These are phyloP conservation scores for Ampelomyces quisqualis DNA, from an alignment of 2,329 filamentous ascomycete genomes.

Conservation along the genomic window DNA sequence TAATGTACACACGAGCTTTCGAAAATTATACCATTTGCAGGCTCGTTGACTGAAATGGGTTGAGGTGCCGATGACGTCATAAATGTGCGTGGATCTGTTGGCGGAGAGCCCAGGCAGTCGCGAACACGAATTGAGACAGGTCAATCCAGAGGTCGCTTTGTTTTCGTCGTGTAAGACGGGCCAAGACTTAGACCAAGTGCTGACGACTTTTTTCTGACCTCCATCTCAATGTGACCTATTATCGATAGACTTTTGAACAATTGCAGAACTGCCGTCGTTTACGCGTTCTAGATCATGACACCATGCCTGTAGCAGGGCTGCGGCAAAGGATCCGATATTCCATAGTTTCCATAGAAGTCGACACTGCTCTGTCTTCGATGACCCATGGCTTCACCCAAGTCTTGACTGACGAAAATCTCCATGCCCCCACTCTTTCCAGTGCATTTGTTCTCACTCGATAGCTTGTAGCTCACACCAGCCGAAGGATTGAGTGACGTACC, in stretches of 20 bases:
- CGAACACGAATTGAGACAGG: not conserved
- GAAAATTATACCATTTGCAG: too few species aligned
- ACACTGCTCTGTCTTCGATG: slow-evolving; percentile 31
- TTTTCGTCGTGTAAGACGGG: not conserved
- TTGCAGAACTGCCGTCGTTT: too few species aligned
- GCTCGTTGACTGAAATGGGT: not conserved
- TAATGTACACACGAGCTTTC: too few species aligned
- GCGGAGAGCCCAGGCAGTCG: not conserved
- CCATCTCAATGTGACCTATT: too few species aligned
- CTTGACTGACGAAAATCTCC: slow-evolving; percentile 38
- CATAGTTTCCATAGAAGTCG: slow-evolving; percentile 42
- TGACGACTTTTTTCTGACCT: slow-evolving; percentile 1
- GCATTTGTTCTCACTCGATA: slow-evolving; percentile 35
- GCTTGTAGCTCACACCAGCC: slow-evolving; percentile 39
- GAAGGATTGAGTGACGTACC: slow-evolving; percentile 22
- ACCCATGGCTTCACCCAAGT: slow-evolving; percentile 37
- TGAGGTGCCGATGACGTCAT: slow-evolving; percentile 3
- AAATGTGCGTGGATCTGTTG: not conserved
- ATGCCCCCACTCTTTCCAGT: slow-evolving; percentile 40
- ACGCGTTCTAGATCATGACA: slow-evolving; percentile 31
- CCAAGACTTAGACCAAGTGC: not conserved
- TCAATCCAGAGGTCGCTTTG: too few species aligned
- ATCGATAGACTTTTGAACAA: too few species aligned
- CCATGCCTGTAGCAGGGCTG: slow-evolving; percentile 34
- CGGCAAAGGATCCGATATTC: slow-evolving; percentile 37